These are phyloP conservation scores for Colletotrichum truncatum DNA, from an alignment of 2,329 filamentous ascomycete genomes.

Conservation along the genomic window DNA sequence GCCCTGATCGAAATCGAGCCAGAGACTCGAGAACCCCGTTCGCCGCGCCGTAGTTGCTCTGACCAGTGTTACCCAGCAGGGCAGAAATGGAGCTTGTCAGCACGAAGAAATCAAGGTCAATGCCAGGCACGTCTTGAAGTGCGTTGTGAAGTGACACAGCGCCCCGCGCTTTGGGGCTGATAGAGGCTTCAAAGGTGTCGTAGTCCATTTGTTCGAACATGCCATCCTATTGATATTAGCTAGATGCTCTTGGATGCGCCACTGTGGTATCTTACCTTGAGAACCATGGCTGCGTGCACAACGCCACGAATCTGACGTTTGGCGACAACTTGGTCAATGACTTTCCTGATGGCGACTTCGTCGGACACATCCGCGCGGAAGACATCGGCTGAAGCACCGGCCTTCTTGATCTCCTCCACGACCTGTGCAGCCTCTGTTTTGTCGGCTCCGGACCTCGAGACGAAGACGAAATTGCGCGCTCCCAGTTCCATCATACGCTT, in stretches of 20 bases:
- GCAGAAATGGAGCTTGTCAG: slow-evolving; percentile 37
- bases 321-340: not conserved
- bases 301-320: not conserved
- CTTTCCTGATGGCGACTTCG: not conserved
- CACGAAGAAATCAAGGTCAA: slow-evolving; percentile 42
- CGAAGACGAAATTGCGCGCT: slow-evolving; percentile 40
- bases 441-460: slow-evolving; percentile 40
- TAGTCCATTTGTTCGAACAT: not conserved
- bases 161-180: slow-evolving; percentile 36
- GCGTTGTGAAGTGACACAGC: slow-evolving; percentile 37
- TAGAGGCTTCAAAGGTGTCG: slow-evolving; percentile 33
- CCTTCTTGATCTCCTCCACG: slow-evolving; percentile 38
- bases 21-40: slow-evolving; percentile 46
- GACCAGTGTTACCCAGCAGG: slow-evolving; percentile 39
- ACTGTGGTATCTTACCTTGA: not conserved
- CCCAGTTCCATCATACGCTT: slow-evolving; percentile 42
- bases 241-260: not conserved
- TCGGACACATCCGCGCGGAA: not conserved
- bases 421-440: slow-evolving; percentile 34
- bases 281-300: not conserved
- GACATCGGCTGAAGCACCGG: not conserved
- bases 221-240: not conserved
- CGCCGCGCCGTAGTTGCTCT: slow-evolving; percentile 44
- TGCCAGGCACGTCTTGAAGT: slow-evolving; percentile 6
- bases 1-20: slow-evolving; percentile 36